Percentiles rank a stretch among this genome's conserved stretches.
Evolutionary conservation across 2,329 filamentous ascomycete genomes (phyloP).

Genomic region (Gaeumannomyces tritici): DNA sequence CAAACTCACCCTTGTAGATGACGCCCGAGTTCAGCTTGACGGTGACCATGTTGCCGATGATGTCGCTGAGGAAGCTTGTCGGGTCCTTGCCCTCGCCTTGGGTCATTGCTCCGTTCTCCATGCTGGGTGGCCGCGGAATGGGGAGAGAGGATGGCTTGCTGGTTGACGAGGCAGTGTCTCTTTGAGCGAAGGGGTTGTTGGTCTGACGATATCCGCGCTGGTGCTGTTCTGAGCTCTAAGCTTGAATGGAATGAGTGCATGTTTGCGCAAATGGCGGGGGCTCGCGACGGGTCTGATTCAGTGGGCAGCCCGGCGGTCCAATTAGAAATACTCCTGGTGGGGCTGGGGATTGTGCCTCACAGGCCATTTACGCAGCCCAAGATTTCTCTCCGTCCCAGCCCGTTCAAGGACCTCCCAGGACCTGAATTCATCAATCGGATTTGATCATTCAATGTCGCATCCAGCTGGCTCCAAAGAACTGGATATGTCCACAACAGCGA

Average conservation of each 20-base stretch:
- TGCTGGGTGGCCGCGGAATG: slow-evolving; percentile 24
- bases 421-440: too few species aligned
- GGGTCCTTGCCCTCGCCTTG: slow-evolving; percentile 79
- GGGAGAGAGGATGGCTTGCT: neutral
- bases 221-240: neutral
- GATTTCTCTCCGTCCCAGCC: too few species aligned
- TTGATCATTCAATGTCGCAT: too few species aligned
- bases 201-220: neutral
- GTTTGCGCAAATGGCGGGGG: slow-evolving; percentile 6
- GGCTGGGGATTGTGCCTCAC: too few species aligned
- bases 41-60: slow-evolving; percentile 87
- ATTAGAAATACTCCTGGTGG: neutral
- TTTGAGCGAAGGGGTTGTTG: neutral
- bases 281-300: slow-evolving; percentile 8
- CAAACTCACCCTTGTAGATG: slow-evolving; percentile 75
- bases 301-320: neutral
- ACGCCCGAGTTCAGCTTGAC: slow-evolving; percentile 99
- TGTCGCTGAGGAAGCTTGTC: slow-evolving; percentile 84
- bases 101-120: slow-evolving; percentile 63
- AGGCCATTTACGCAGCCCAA: too few species aligned
- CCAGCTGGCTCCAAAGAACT: too few species aligned
- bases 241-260: slow-evolving; percentile 1
- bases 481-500: too few species aligned
- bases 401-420: too few species aligned
- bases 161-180: too few species aligned